These are phyloP conservation scores for Aspergillus conjunctus DNA, from an alignment of 495 filamentous ascomycete genomes.

Conservation along the genomic window DNA sequence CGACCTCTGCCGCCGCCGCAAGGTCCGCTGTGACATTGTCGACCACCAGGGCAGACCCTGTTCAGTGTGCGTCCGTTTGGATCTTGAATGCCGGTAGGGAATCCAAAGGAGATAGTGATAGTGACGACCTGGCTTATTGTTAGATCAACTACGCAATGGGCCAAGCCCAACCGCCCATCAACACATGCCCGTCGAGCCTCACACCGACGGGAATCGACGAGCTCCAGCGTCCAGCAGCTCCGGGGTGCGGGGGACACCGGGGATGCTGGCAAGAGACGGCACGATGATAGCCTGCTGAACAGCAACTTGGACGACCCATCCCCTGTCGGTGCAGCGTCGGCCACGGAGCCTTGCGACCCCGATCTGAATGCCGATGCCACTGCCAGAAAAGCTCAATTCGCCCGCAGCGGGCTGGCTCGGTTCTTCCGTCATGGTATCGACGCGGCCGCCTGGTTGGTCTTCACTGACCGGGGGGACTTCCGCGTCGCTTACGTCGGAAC, in stretches of 20 bases:
- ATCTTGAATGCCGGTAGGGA: neutral
- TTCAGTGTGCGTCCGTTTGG: neutral
- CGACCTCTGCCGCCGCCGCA: conserved; percentile 8
- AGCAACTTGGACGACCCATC: no score
- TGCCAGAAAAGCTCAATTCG: neutral
- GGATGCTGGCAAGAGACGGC: no score
- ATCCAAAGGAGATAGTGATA: no score
- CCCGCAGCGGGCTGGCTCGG: neutral
- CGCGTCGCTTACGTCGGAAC: conserved; percentile 23
- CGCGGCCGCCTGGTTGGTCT: conserved; percentile 5
- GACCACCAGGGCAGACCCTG: neutral
- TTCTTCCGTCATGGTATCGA: conserved; percentile 14
- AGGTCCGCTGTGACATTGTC: conserved; percentile 1
- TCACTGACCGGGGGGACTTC: neutral
- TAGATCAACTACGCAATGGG: neutral
- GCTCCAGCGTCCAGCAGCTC: no score
- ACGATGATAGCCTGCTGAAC: no score
- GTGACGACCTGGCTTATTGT: no score
- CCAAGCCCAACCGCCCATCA: neutral
- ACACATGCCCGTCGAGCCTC: neutral
- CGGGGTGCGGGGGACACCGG: no score
- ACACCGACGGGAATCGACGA: neutral
- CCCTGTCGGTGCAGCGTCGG: no score
- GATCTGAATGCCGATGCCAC: neutral
- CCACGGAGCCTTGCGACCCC: neutral